Evolutionary conservation across 2,329 filamentous ascomycete species (phyloP).

Genomic region (Fusarium protoensiforme): DNA sequence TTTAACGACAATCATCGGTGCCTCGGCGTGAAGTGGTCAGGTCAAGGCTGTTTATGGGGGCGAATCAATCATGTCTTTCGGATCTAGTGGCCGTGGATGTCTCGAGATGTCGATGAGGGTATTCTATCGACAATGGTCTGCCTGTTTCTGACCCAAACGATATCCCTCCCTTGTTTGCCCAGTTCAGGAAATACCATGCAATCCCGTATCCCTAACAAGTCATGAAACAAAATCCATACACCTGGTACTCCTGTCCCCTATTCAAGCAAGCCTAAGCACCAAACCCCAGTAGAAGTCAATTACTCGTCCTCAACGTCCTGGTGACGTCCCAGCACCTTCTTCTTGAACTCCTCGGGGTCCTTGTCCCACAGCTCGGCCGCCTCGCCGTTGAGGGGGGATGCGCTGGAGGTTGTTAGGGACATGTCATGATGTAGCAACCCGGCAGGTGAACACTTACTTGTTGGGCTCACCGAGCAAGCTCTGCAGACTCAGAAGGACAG

Average conservation of each 20-base stretch:
- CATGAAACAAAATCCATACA: conserved; percentile 45
- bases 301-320: conserved; percentile 74
- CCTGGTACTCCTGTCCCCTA: conserved; percentile 57
- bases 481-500: conserved; percentile 91
- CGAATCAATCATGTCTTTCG: conserved; percentile 35
- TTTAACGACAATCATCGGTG: conserved; percentile 40
- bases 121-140: conserved; percentile 43
- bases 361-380: conserved; percentile 97
- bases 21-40: conserved; percentile 43
- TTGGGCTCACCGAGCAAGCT: conserved; percentile 97
- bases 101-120: conserved; percentile 41
- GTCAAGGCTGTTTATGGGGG: conserved; percentile 35
- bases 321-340: conserved; percentile 73
- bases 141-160: conserved; percentile 38
- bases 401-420: conserved; percentile 61
- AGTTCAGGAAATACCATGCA: conserved; percentile 45
- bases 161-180: conserved; percentile 28
- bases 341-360: conserved; percentile 87
- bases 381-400: conserved; percentile 94
- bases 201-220: conserved; percentile 47
- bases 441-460: conserved; percentile 74
- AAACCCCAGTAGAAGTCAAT: conserved; percentile 12
- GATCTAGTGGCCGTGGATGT: conserved; percentile 36
- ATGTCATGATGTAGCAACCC: neutral
- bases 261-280: conserved; percentile 38